Evolutionary conservation across 306 rosid genomes (phyloP), one percentile per base, ranked within the genome.

Genomic region (Prunus padus): DNA sequence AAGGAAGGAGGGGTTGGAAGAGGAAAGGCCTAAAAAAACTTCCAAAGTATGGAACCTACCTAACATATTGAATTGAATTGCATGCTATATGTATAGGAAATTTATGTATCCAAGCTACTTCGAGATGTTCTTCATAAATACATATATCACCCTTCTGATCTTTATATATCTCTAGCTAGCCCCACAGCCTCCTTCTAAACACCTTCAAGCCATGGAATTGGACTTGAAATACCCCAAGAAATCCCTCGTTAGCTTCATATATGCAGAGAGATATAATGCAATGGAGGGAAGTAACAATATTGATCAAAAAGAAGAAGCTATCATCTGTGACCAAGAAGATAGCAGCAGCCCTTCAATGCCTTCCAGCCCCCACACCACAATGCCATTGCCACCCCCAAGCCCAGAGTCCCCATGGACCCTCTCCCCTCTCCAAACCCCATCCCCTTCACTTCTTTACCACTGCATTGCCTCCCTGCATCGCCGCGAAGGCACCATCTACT

Each of bases 371-470:
- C 80, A 75, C 7, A 45, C 68, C 42, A 68, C 78, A 42, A 25
- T 49, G 69, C 79, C 52, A 54, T 59, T 77, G 71, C 76, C 90
- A 5, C 82, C 87, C 11, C 84, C 81, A 15, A 82, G 85, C 46
- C 87, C 91, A 15, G 91, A 86, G 56, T 88, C 97, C 23, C 93
- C 97, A n/a, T 92, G 96, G 97, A 85, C 90, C 5, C 85, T 87
- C 76, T 90, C 96, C 10, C 90, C 91, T 66, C 88, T 65, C 31
- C 81, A 78, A 37, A 72, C 87, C n/a, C 90, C 93, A 16, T 76
- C 91, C 8, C 87, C 95, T 82, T 75, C 96, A 0, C 81, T 92
- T 23, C 90, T 89, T 31, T 89, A 88, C 76, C 86, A 88, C 26
- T 92, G 96, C 89, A 84, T 89, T 7, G 91, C 91, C 45, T 88